phyloP scores from a whole-genome alignment of 352 stramenopile genomes.

The Globisporangium carolinianum region DNA sequence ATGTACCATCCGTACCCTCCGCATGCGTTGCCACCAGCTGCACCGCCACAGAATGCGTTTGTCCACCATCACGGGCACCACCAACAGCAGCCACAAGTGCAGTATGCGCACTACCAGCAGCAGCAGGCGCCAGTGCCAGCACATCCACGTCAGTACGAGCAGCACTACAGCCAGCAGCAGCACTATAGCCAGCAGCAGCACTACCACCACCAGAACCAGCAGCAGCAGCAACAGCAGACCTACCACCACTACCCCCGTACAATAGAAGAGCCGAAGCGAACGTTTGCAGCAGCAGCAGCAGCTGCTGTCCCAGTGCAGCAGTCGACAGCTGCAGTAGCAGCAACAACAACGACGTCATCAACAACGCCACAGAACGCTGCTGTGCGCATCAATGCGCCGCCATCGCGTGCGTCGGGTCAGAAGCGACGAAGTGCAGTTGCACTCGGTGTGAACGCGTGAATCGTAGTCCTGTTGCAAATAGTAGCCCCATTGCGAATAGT shows the following conservation, averaged over 20 bases:
- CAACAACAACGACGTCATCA: neutral
- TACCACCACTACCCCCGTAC: slow-evolving; percentile 19
- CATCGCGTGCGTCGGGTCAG: slow-evolving; percentile 52
- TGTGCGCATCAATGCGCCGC: slow-evolving; percentile 23
- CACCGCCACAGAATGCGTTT: slow-evolving; percentile 1
- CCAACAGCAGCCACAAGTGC: slow-evolving; percentile 4
- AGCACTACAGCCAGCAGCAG: slow-evolving; percentile 8
- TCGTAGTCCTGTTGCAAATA: too few relatives aligned
- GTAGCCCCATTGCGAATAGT: too few relatives aligned
- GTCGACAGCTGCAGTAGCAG: neutral
- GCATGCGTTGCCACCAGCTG: neutral
- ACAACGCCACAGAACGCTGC: slow-evolving; percentile 20
- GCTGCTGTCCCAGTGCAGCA: neutral
- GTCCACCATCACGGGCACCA: slow-evolving; percentile 13
- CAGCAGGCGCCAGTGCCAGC: slow-evolving; percentile 3
- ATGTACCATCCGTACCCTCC: neutral
- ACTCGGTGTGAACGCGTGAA: slow-evolving; percentile 76
- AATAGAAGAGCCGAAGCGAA: slow-evolving; percentile 28
- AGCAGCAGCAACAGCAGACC: slow-evolving; percentile 12
- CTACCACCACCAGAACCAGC: slow-evolving; percentile 8
- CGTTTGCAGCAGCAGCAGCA: neutral
- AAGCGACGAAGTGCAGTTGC: slow-evolving; percentile 76
- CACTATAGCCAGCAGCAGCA: slow-evolving; percentile 2
- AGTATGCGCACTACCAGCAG: slow-evolving; percentile 9
- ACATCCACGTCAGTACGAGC: slow-evolving; percentile 1